phyloP scores from a whole-genome alignment of 2,329 filamentous ascomycete genomes.

The Zymoseptoria ardabiliae region DNA sequence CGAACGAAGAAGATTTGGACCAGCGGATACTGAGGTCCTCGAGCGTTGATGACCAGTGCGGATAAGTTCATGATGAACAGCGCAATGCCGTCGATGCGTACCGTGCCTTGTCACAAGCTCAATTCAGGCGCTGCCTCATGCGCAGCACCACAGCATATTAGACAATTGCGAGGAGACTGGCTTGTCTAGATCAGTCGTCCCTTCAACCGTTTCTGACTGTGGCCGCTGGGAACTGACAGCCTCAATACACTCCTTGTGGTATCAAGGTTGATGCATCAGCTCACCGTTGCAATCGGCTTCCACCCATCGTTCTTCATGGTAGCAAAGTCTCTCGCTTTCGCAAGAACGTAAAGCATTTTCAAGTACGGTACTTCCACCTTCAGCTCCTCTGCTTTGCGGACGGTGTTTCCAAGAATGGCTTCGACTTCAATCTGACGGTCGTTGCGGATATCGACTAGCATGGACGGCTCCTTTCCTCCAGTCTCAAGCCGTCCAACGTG shows the following conservation, averaged over 20 bases:
- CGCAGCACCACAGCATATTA: too few species aligned
- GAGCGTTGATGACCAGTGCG: too few species aligned
- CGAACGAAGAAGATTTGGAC: too few species aligned
- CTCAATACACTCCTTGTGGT: not conserved
- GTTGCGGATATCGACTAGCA: constrained; percentile 42
- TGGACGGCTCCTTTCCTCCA: constrained; percentile 42
- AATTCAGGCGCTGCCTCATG: too few species aligned
- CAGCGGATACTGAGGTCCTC: too few species aligned
- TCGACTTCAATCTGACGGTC: constrained; percentile 44
- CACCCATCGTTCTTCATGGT: constrained; percentile 10
- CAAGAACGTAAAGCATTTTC: constrained; percentile 37
- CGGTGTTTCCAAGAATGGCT: constrained; percentile 41
- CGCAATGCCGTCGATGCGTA: too few species aligned
- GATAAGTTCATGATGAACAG: too few species aligned
- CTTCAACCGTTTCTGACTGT: too few species aligned
- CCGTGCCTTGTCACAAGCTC: too few species aligned
- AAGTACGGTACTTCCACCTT: constrained; percentile 34
- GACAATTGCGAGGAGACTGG: too few species aligned
- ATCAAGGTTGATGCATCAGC: not conserved
- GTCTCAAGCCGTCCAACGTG: constrained; percentile 34
- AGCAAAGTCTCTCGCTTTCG: constrained; percentile 28
- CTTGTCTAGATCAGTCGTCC: too few species aligned
- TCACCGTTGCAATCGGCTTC: constrained; percentile 12
- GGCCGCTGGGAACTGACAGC: not conserved
- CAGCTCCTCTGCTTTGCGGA: constrained; percentile 36